phyloP scores from a whole-genome alignment of 1,139 yeast species.

The Sugiyamaella grinbergsii region DNA sequence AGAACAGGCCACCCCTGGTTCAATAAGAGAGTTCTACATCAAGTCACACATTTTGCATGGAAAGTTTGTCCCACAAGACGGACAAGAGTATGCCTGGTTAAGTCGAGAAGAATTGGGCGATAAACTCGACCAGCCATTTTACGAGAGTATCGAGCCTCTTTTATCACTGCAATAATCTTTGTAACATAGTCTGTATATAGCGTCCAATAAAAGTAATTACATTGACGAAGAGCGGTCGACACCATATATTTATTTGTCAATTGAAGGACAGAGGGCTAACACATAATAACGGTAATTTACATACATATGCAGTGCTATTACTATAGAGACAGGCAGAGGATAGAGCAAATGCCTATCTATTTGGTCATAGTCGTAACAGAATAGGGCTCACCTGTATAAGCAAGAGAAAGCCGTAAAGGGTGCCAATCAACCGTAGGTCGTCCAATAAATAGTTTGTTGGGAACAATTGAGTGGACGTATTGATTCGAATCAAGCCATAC shows the following conservation, averaged over 20 bases:
- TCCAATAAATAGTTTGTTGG: constrained; percentile 21
- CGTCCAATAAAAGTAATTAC: constrained; percentile 1
- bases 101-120: constrained; percentile 74
- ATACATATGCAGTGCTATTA: no score
- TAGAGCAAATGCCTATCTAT: background rate
- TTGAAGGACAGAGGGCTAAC: no score
- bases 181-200: constrained; percentile 15
- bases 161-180: constrained; percentile 29
- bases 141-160: constrained; percentile 39
- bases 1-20: constrained; percentile 18
- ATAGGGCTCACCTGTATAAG: constrained; percentile 38
- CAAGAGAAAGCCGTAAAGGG: constrained; percentile 39
- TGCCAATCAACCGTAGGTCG: constrained; percentile 39
- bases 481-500: constrained; percentile 39
- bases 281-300: no score
- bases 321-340: no score
- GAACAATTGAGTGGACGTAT: constrained; percentile 29
- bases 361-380: constrained; percentile 9
- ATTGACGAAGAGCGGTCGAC: no score
- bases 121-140: constrained; percentile 59
- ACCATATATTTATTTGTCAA: no score
- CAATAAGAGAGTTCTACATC: constrained; percentile 62
- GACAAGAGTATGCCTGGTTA: constrained; percentile 71
- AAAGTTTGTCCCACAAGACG: constrained; percentile 56
- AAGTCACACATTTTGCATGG: constrained; percentile 94